Evolutionary conservation across 768 basidiomycete genomes (phyloP).

Genomic region (Gyrodon lividus): DNA sequence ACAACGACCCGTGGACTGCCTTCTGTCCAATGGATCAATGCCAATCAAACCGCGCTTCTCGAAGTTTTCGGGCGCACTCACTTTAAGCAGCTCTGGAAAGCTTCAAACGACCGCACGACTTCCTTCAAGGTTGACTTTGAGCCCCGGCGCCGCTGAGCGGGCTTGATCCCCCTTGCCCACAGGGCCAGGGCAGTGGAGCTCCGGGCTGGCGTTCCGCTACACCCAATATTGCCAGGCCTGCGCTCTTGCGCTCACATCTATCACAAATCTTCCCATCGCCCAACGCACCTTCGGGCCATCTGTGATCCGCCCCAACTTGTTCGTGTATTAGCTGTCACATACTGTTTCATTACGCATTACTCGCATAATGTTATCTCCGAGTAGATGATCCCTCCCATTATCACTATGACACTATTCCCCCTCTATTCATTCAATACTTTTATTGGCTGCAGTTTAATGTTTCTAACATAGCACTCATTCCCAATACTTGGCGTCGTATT

Average conservation of each 20-base stretch:
- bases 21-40: conserved; percentile 72
- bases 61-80: conserved; percentile 75
- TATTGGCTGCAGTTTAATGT: conserved; percentile 31
- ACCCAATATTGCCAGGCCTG: conserved; percentile 6
- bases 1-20: conserved; percentile 78
- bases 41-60: conserved; percentile 62
- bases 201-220: conserved; percentile 20
- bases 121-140: conserved; percentile 75
- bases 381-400: conserved; percentile 28
- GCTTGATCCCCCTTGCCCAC: conserved; percentile 12
- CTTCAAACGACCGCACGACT: conserved; percentile 66
- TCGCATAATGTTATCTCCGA: conserved; percentile 32
- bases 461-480: conserved; percentile 26
- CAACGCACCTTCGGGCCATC: conserved; percentile 23
- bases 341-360: conserved; percentile 36
- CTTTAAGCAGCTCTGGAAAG: conserved; percentile 69
- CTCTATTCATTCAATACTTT: conserved; percentile 30
- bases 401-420: conserved; percentile 32
- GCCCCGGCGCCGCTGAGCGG: conserved; percentile 37
- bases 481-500: conserved; percentile 19
- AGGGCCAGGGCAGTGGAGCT: conserved; percentile 5
- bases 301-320: conserved; percentile 28
- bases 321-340: conserved; percentile 41
- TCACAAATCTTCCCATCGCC: conserved; percentile 18
- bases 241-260: conserved; percentile 7